Conservation (phyloP, 2,329 filamentous ascomycete species). For the Penicillium verrucosum region DNA sequence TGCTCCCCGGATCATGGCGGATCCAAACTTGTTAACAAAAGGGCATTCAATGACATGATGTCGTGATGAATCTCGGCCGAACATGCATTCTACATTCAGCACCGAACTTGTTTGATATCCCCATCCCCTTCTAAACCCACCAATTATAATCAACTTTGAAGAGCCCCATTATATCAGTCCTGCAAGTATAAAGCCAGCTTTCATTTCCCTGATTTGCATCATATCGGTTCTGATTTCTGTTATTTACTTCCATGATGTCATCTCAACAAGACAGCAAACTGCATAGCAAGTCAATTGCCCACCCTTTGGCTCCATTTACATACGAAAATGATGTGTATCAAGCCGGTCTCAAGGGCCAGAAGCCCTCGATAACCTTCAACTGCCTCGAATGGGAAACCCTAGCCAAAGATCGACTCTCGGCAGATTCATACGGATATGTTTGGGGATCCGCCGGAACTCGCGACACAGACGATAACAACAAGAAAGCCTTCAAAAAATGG, state of each 20-base stretch:
- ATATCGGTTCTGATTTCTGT: not conserved
- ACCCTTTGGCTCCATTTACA: not conserved
- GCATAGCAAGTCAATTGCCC: not conserved
- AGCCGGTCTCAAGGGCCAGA: slow-evolving; percentile 45
- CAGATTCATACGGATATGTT: slow-evolving; percentile 57
- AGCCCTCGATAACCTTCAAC: slow-evolving; percentile 55
- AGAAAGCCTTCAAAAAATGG: slow-evolving; percentile 31
- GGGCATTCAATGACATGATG: not conserved
- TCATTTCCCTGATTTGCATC: not conserved
- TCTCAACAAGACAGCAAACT: not conserved
- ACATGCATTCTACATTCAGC: not conserved
- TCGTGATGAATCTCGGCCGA: not conserved
- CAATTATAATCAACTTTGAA: not conserved
- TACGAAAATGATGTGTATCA: slow-evolving; percentile 46
- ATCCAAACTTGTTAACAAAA: not conserved
- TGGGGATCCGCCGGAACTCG: slow-evolving; percentile 52
- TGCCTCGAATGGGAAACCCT: slow-evolving; percentile 54
- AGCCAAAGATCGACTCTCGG: slow-evolving; percentile 48
- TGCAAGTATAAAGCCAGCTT: not conserved
- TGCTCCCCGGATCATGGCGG: not conserved
- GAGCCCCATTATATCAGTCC: not conserved
- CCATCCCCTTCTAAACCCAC: not conserved
- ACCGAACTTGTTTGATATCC: not conserved
- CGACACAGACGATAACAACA: slow-evolving; percentile 30
- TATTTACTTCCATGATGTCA: not conserved